These are phyloP conservation scores for Diaporthe australafricana DNA, from an alignment of 2,329 filamentous ascomycete species.

Conservation along the genomic window DNA sequence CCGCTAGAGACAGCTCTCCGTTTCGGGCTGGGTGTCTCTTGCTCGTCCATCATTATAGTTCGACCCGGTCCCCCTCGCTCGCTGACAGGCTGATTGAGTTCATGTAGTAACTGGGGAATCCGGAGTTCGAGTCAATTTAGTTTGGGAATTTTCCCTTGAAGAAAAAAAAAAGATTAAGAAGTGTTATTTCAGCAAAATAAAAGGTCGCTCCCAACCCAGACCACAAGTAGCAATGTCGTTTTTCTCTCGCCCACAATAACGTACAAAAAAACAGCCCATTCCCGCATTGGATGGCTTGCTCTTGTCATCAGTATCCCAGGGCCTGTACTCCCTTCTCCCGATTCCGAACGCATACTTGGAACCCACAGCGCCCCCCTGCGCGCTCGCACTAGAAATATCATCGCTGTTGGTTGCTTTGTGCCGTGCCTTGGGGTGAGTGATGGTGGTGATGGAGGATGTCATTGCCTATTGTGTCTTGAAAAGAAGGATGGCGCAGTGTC, in stretches of 20 bases:
- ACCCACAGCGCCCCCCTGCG: background rate
- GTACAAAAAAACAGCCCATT: conserved; percentile 13
- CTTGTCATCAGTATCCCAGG: background rate
- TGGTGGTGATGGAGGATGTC: background rate
- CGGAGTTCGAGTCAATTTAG: background rate
- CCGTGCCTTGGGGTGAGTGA: background rate
- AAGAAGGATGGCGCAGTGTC: conserved; percentile 96
- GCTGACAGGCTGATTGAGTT: too few species aligned
- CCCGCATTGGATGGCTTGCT: background rate
- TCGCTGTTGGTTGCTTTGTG: conserved; percentile 1
- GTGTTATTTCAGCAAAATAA: conserved; percentile 9
- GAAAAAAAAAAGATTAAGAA: conserved; percentile 17
- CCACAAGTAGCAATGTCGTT: conserved; percentile 22
- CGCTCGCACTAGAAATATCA: conserved; percentile 15
- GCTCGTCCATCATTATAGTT: background rate
- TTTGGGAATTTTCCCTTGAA: background rate
- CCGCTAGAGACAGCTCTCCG: background rate
- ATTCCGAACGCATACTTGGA: background rate
- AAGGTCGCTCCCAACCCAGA: conserved; percentile 26
- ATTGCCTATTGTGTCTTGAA: conserved; percentile 93
- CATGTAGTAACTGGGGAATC: background rate
- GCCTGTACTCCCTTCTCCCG: conserved; percentile 9
- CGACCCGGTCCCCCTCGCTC: background rate
- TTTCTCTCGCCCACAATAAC: conserved; percentile 1
- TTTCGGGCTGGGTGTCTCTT: background rate